Percentiles rank a stretch among this genome's conserved stretches.
phyloP scores from a whole-genome alignment of 345 rosid genomes.

The Heritiera fomes region DNA sequence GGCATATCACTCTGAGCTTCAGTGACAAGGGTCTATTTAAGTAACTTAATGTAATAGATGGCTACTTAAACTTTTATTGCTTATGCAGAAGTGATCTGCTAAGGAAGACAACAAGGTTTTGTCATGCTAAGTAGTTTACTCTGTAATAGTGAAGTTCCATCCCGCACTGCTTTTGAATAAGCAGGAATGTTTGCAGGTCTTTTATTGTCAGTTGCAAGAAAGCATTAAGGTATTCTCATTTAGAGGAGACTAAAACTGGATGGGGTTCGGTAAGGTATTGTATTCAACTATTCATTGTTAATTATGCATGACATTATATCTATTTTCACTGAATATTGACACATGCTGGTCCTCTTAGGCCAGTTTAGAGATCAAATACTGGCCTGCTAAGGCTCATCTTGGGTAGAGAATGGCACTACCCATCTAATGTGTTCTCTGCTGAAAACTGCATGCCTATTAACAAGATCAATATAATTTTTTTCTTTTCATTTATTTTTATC shows the following conservation, averaged over 20 bases:
- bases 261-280: conserved; percentile 59
- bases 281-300: neutral
- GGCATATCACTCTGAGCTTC: neutral
- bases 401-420: neutral
- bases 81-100: neutral
- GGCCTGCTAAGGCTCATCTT: neutral
- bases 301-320: neutral
- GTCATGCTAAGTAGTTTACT: neutral
- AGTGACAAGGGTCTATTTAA: neutral
- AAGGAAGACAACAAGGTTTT: neutral
- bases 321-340: too few species aligned
- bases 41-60: neutral
- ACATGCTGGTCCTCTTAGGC: too few species aligned
- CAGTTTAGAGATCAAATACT: too few species aligned
- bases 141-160: neutral
- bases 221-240: conserved; percentile 46
- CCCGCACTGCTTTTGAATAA: neutral
- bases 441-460: neutral
- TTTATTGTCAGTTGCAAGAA: conserved; percentile 52
- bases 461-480: neutral
- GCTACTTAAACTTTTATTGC: neutral
- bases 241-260: conserved; percentile 72
- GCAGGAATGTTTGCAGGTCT: conserved; percentile 38
- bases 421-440: neutral
- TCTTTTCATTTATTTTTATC: neutral